phyloP scores from a whole-genome alignment of 2,329 filamentous ascomycete genomes.

The Mycocentrospora acerina region DNA sequence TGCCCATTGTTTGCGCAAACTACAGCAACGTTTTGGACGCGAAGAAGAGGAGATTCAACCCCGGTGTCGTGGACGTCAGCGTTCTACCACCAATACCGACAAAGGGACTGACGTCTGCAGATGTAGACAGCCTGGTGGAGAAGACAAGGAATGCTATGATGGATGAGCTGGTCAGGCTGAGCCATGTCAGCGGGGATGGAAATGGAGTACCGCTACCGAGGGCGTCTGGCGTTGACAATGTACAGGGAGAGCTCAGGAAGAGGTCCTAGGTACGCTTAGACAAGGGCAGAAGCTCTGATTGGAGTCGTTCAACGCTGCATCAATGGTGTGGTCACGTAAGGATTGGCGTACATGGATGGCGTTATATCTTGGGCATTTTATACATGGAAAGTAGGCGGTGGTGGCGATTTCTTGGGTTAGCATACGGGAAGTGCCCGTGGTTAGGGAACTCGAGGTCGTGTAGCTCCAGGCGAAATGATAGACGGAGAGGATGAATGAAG shows the following conservation, averaged over 20 bases:
- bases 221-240: constrained; percentile 18
- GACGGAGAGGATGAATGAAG: too few species aligned
- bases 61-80: constrained; percentile 58
- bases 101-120: constrained; percentile 34
- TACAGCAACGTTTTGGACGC: constrained; percentile 52
- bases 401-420: too few species aligned
- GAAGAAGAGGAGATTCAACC: constrained; percentile 45
- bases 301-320: neutral
- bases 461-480: too few species aligned
- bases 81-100: constrained; percentile 41
- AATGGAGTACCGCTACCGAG: constrained; percentile 29
- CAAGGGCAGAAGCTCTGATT: neutral
- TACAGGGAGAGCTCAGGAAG: constrained; percentile 28
- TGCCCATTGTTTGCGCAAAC: constrained; percentile 68
- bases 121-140: constrained; percentile 37
- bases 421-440: too few species aligned
- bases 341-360: too few species aligned
- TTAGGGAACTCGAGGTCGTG: too few species aligned
- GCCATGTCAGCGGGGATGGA: constrained; percentile 26
- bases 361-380: too few species aligned
- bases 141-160: constrained; percentile 40
- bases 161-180: constrained; percentile 37
- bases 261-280: constrained; percentile 14
- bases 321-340: neutral
- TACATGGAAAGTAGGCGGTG: too few species aligned